A percentile compares a stretch with the other conserved stretches of the same genome.
Evolutionary conservation across 305 asterid genomes (phyloP).

Genomic region (Fraxinus platypoda): DNA sequence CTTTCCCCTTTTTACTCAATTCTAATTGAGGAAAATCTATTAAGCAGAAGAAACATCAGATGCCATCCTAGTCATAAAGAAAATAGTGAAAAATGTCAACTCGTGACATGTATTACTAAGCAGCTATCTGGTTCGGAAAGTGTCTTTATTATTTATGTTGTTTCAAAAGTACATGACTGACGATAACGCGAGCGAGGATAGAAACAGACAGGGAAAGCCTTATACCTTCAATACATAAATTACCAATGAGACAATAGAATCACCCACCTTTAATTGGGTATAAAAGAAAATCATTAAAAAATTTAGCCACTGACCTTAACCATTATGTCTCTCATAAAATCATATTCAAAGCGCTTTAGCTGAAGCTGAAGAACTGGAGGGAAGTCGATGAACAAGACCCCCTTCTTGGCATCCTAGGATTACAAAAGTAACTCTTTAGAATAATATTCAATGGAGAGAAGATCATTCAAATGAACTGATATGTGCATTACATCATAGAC

Average conservation of each 20-base stretch:
- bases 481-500: not conserved
- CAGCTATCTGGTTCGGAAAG: not conserved
- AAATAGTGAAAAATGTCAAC: not conserved
- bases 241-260: not conserved
- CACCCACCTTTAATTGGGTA: not conserved
- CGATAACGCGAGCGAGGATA: not conserved
- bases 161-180: not conserved
- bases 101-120: not conserved
- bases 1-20: not conserved
- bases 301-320: conserved; percentile 72
- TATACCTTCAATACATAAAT: not conserved
- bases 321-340: conserved; percentile 93
- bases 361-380: conserved; percentile 99
- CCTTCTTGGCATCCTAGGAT: conserved; percentile 94
- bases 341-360: conserved; percentile 95
- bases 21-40: not conserved
- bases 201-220: not conserved
- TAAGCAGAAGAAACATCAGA: not conserved
- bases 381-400: conserved; percentile 89
- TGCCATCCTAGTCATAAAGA: not conserved
- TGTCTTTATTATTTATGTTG: not conserved
- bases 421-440: conserved; percentile 26
- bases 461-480: conserved; percentile 16
- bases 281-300: not conserved
- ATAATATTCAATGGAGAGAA: conserved; percentile 11